phyloP scores from a whole-genome alignment of 306 rosid species.

The Canavalia ensiformis region DNA sequence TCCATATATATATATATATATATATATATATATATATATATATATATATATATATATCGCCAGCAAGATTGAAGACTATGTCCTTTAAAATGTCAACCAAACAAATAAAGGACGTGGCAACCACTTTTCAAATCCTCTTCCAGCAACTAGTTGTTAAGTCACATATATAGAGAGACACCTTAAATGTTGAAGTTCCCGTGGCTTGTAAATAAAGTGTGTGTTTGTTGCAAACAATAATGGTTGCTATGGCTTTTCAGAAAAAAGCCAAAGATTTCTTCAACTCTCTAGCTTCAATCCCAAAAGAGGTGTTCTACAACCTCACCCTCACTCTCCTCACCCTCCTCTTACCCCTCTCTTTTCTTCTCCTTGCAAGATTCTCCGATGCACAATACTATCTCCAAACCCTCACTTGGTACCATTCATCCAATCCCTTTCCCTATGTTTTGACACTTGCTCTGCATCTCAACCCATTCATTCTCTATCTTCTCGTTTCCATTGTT shows the following conservation, averaged over 20 bases:
- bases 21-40: background rate
- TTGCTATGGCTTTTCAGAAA: conserved; percentile 47
- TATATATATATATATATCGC: background rate
- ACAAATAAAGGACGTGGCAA: conserved; percentile 61
- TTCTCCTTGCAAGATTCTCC: conserved; percentile 71
- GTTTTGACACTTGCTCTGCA: conserved; percentile 48
- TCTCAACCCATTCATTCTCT: conserved; percentile 59
- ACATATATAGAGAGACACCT: conserved; percentile 40
- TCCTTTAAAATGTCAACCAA: conserved; percentile 52
- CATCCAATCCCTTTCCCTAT: conserved; percentile 2
- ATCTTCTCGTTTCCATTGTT: conserved; percentile 57
- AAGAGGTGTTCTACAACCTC: conserved; percentile 62
- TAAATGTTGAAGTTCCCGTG: conserved; percentile 29
- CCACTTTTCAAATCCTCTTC: conserved; percentile 54
- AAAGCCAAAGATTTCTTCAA: conserved; percentile 46
- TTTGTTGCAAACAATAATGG: background rate
- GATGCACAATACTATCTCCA: conserved; percentile 54
- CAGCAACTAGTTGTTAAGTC: conserved; percentile 41
- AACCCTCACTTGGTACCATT: conserved; percentile 23
- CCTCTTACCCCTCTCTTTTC: conserved; percentile 80
- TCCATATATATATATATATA: background rate
- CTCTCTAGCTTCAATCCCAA: conserved; percentile 37
- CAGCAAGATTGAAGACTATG: conserved; percentile 29
- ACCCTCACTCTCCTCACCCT: conserved; percentile 73
- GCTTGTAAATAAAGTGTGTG: conserved; percentile 17